These are phyloP conservation scores for Flaveria robusta DNA, from an alignment of 129 eudicot species.

Conservation along the genomic window DNA sequence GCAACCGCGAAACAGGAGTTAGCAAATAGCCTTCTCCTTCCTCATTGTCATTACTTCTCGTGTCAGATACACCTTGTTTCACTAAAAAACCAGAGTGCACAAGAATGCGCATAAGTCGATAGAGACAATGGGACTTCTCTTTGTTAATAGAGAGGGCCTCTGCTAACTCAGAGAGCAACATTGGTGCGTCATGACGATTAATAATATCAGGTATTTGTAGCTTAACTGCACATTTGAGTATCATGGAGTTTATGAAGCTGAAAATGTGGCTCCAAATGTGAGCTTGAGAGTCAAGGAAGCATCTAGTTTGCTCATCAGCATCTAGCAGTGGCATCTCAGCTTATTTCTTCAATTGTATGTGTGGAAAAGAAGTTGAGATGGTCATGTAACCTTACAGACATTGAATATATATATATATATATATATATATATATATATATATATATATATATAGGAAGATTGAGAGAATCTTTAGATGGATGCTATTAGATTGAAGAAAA, in stretches of 20 bases:
- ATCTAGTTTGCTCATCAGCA: background rate
- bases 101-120: conserved; percentile 7
- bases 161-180: conserved; percentile 12
- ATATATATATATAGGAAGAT: background rate
- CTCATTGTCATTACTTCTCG: background rate
- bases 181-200: background rate
- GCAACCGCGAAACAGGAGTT: conserved; percentile 33
- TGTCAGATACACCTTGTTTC: background rate
- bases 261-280: conserved; percentile 18
- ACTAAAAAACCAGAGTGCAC: conserved; percentile 11
- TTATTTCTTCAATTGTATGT: background rate
- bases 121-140: background rate
- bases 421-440: no score
- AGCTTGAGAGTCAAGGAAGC: conserved; percentile 8
- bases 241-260: background rate
- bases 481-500: background rate
- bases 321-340: background rate
- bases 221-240: conserved; percentile 14
- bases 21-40: conserved; percentile 29
- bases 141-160: background rate
- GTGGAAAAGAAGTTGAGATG: background rate
- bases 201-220: conserved; percentile 7
- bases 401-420: background rate
- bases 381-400: background rate
- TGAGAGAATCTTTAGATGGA: background rate